Evolutionary conservation across 805 yeast species (phyloP).

Genomic region (Saturnispora zaruensis): DNA sequence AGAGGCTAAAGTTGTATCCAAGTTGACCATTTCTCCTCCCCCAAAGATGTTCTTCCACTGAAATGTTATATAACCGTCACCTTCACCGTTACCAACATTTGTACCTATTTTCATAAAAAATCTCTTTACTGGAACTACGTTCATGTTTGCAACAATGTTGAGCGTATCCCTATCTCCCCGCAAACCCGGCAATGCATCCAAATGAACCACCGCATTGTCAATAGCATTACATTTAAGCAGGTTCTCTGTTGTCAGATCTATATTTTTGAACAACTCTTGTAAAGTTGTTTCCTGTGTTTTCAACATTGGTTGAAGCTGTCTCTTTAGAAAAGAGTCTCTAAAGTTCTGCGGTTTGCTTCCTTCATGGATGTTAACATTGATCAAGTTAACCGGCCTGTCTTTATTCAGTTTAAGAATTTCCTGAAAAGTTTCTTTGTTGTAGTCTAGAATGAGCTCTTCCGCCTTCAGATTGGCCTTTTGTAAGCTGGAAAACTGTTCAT

Average conservation of each 20-base stretch:
- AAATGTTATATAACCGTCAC: constrained; percentile 82
- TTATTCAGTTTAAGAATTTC: constrained; percentile 25
- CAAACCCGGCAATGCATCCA: constrained; percentile 23
- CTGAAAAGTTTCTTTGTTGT: constrained; percentile 23
- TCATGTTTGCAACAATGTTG: constrained; percentile 23
- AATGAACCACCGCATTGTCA: constrained; percentile 32
- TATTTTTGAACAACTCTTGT: constrained; percentile 32
- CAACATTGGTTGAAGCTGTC: constrained; percentile 40
- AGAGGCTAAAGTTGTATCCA: constrained; percentile 36
- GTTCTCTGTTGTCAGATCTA: constrained; percentile 38
- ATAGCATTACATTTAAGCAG: constrained; percentile 37
- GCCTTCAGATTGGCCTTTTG: constrained; percentile 23
- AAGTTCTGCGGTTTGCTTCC: constrained; percentile 30
- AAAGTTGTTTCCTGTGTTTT: constrained; percentile 21
- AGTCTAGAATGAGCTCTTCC: constrained; percentile 23
- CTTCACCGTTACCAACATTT: constrained; percentile 93
- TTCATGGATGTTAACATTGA: constrained; percentile 41
- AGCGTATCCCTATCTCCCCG: constrained; percentile 10
- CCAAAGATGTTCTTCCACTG: constrained; percentile 53
- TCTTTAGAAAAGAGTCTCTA: constrained; percentile 36
- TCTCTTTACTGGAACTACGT: constrained; percentile 50
- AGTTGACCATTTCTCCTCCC: constrained; percentile 43
- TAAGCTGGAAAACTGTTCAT: neutral
- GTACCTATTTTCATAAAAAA: constrained; percentile 89
- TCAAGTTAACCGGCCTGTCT: constrained; percentile 35